Evolutionary conservation across 805 yeast genomes (phyloP).

Genomic region (Candida suzukii): DNA sequence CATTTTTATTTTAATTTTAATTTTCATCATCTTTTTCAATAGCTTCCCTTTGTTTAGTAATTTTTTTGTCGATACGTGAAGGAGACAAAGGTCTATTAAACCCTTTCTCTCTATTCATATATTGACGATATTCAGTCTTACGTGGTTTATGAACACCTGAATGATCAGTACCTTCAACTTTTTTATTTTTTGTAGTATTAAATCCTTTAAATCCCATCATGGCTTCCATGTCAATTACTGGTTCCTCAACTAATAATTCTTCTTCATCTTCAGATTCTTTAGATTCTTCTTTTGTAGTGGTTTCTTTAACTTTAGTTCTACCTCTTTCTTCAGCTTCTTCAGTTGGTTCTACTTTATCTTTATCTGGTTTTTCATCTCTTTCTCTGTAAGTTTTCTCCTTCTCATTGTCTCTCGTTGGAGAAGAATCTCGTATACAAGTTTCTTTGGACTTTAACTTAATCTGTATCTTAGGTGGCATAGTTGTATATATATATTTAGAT

Average conservation of each 20-base stretch:
- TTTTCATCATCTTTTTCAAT: slow-evolving; percentile 4
- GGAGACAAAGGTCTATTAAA: slow-evolving; percentile 52
- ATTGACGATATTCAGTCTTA: slow-evolving; percentile 47
- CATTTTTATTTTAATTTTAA: neutral
- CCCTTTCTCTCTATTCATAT: slow-evolving; percentile 51
- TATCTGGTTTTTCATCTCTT: slow-evolving; percentile 8
- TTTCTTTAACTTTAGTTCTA: slow-evolving; percentile 1
- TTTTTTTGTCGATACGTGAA: slow-evolving; percentile 17
- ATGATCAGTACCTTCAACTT: slow-evolving; percentile 42
- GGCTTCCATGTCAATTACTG: slow-evolving; percentile 28
- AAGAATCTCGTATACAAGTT: slow-evolving; percentile 21
- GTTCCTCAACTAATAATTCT: slow-evolving; percentile 15
- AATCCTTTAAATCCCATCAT: slow-evolving; percentile 57
- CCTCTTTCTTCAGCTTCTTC: neutral
- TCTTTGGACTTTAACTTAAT: slow-evolving; percentile 8
- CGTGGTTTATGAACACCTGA: slow-evolving; percentile 32
- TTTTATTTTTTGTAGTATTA: slow-evolving; percentile 48
- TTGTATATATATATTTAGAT: neutral
- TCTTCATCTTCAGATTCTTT: slow-evolving; percentile 4
- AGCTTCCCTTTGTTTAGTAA: slow-evolving; percentile 1
- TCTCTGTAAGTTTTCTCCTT: slow-evolving; percentile 9
- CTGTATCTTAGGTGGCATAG: slow-evolving; percentile 14
- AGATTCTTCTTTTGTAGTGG: neutral
- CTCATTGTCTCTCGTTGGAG: slow-evolving; percentile 13
- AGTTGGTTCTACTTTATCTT: neutral